Percentiles rank a stretch among this genome's conserved stretches.
phyloP scores from a whole-genome alignment of 257 asterid species.

The Datura wrightii region DNA sequence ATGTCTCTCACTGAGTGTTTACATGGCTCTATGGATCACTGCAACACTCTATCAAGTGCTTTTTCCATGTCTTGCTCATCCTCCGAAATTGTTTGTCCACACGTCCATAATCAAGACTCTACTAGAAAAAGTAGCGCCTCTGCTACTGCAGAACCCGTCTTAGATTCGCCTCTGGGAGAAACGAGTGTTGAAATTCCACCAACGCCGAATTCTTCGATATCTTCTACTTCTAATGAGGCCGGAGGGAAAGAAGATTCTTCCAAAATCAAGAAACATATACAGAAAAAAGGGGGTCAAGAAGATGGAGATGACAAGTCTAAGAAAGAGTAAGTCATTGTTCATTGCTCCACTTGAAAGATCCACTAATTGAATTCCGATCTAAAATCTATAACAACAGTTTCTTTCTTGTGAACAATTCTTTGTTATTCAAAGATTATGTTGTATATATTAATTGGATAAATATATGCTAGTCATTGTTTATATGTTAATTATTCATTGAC shows the following conservation, averaged over 20 bases:
- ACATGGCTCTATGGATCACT: constrained; percentile 10
- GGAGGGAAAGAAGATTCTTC: constrained; percentile 32
- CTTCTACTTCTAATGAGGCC: constrained; percentile 30
- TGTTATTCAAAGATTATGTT: not conserved
- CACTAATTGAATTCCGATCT: not conserved
- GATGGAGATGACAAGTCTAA: constrained; percentile 45
- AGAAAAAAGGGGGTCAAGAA: not conserved
- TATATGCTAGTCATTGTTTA: not conserved
- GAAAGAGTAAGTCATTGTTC: constrained; percentile 48
- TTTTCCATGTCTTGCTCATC: constrained; percentile 25
- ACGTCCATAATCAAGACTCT: constrained; percentile 1
- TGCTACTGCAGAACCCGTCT: not conserved
- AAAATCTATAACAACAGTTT: not conserved
- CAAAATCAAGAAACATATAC: constrained; percentile 19
- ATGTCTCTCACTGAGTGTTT: constrained; percentile 21
- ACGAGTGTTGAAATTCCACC: not conserved
- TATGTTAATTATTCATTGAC: not conserved
- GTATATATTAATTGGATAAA: not conserved
- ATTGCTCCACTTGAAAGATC: no score
- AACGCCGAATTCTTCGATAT: constrained; percentile 18
- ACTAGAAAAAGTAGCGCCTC: not conserved
- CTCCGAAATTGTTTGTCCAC: not conserved
- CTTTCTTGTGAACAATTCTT: no score
- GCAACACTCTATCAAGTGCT: constrained; percentile 29
- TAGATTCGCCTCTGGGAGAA: not conserved